Conservation (phyloP, 495 filamentous ascomycete genomes). For the Pyrenula aspistea region DNA sequence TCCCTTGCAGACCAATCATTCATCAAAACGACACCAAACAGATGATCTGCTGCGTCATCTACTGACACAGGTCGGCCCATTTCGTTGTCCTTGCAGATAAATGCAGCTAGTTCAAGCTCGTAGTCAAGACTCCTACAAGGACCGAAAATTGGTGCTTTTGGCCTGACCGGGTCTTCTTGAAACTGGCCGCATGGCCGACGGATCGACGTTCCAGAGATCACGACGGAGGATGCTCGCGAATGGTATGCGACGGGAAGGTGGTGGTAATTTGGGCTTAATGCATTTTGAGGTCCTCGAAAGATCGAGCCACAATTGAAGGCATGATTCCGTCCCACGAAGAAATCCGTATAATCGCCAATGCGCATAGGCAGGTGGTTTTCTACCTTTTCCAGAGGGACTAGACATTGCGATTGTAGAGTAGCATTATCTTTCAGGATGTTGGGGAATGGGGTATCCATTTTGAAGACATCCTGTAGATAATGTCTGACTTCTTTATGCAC, state of each 20-base stretch:
- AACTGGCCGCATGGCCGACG: conserved; percentile 76
- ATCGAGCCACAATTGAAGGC: conserved; percentile 70
- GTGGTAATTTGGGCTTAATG: conserved; percentile 81
- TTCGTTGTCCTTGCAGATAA: conserved; percentile 55
- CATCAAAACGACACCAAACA: conserved; percentile 83
- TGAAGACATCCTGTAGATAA: conserved; percentile 63
- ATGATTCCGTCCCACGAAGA: conserved; percentile 87
- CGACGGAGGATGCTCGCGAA: conserved; percentile 67
- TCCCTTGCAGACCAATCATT: conserved; percentile 95
- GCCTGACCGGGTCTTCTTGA: conserved; percentile 50
- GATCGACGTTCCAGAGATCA: conserved; percentile 64
- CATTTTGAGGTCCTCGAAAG: conserved; percentile 71
- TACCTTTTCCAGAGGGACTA: conserved; percentile 46
- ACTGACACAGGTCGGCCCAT: conserved; percentile 54
- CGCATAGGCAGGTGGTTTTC: conserved; percentile 71
- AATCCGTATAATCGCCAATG: conserved; percentile 95
- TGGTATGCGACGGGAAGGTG: conserved; percentile 87
- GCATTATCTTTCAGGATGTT: conserved; percentile 46
- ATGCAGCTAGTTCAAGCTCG: conserved; percentile 79
- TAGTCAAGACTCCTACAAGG: conserved; percentile 64
- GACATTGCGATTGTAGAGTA: conserved; percentile 33
- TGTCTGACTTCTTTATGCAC: conserved; percentile 61
- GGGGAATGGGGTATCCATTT: conserved; percentile 43
- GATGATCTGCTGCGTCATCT: conserved; percentile 55
- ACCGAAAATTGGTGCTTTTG: conserved; percentile 49